These are phyloP conservation scores for Salvia sclarea DNA, from an alignment of 305 asterid species.

Conservation along the genomic window DNA sequence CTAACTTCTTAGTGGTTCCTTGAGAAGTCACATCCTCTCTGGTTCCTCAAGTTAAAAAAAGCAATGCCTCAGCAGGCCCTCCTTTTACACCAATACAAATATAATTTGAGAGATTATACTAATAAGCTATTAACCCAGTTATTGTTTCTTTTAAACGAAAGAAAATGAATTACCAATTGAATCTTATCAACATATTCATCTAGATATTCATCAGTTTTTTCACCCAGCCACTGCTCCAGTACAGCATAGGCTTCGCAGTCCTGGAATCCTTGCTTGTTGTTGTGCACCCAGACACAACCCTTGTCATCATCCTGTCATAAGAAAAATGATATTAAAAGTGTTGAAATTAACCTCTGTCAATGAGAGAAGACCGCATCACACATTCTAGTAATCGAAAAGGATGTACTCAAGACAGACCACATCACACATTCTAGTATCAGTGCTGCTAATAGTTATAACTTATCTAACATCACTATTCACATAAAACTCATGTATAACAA, in stretches of 20 bases:
- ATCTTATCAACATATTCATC: constrained; percentile 61
- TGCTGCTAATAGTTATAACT: constrained; percentile 3
- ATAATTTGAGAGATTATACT: too few relatives aligned
- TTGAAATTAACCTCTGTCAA: not conserved
- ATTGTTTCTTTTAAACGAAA: constrained; percentile 17
- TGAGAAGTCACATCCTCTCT: not conserved
- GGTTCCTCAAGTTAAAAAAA: too few relatives aligned
- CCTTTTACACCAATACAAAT: not conserved
- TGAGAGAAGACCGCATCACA: not conserved
- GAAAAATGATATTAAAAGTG: not conserved
- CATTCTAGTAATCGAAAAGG: not conserved
- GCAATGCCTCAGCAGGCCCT: not conserved
- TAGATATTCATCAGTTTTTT: constrained; percentile 52
- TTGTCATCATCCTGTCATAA: constrained; percentile 49
- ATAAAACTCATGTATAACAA: not conserved
- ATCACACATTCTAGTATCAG: constrained; percentile 8
- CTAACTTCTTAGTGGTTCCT: not conserved
- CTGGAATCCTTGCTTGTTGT: constrained; percentile 78
- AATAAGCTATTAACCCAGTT: not conserved
- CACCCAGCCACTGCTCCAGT: constrained; percentile 74
- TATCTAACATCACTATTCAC: constrained; percentile 7
- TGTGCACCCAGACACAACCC: constrained; percentile 76
- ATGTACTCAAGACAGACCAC: not conserved
- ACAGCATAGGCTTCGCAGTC: constrained; percentile 78
- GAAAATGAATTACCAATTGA: constrained; percentile 52